Base-by-base conservation (phyloP, 345 rosid genomes). In the Erucastrum elatum region DNA sequence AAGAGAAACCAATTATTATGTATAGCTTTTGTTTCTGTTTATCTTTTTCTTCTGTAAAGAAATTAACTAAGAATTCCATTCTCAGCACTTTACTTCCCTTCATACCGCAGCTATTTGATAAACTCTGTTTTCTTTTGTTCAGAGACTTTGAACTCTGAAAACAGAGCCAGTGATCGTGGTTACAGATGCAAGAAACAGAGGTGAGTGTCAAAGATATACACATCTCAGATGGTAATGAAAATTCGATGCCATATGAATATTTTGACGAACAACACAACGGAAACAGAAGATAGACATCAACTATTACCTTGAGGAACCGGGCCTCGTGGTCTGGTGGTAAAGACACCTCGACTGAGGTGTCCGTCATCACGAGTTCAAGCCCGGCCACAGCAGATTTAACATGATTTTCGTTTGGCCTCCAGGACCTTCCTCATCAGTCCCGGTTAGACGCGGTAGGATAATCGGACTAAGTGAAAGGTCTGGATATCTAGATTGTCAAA, bases 251-350 rank as follows among this genome's bases (percentile, higher is more conserved):
- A 35, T 35, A 15, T 25, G 27, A 66, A 56, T 68, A 34, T 11
- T 46, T 44, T 3, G 2, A 2, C 21, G 63, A 67, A 12, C 62
- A 41, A 25, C 61, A 60, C 0, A 8, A 0, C n/a, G 8, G 63
- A 30, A 31, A 30, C 6, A 25, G 21, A 21, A 21, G 21, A 68
- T 46, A 68, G 46, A 44, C 35, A 76, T 21, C 21, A 21, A 21
- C 21, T 21, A 1, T 21, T 21, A 21, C 81, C 98, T 97, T 15
- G 95, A 91, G 97, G 97, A n/a, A n/a, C n/a, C n/a, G n/a, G n/a
- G n/a, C n/a, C n/a, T n/a, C n/a, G n/a, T n/a, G n/a, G n/a, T n/a
- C n/a, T n/a, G n/a, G n/a, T n/a, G n/a, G n/a, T n/a, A n/a, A n/a
- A n/a, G n/a, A n/a, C n/a, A n/a, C n/a, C n/a, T n/a, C n/a, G n/a